Evolutionary conservation across 805 yeast genomes (phyloP), one percentile per base, ranked within the genome.

Genomic region (Yarrowia sp.): DNA sequence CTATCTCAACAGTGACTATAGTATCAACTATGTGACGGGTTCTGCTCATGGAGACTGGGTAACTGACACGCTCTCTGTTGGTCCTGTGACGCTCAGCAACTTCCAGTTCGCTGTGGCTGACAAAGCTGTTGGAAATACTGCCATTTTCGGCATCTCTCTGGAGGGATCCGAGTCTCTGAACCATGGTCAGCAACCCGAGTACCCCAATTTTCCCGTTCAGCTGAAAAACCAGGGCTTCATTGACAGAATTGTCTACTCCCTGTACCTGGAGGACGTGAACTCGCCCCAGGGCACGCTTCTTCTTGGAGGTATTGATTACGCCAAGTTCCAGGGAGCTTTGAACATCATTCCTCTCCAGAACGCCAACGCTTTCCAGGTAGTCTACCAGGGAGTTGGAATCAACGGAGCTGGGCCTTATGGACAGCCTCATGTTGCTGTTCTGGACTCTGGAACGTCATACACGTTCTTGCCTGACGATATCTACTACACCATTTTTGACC

Each of bases 21-120:
- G 56, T 19, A 72, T 73, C 48, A 45, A 40, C 9, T 74, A 74
- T 42, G 74, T 79, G 15, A 87, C 84, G 68, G 76, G 77, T 12
- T 74, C 74, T 68, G 86, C 86, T 4, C 70, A 70, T 7, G 89
- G 89, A 32, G 73, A 70, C 26, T 86, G 85, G 84, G 92, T 88
- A 19, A 76, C 80, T 50, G 97, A 91, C 74, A 78, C 79, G 56
- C 82, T 91, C 4, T 71, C 73, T 1, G 74, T 89, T 65, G 85
- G 85, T 59, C 83, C 82, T 66, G 78, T 83, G 36, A 76, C 81
- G 5, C 81, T 89, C n/a, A 72, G 79, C 0, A 78, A 80, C 68
- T 78, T 89, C 48, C 85, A 90, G 11, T 84, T 91, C 76, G 97
- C 93, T 1, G 86, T 90, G 26, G 92, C 89, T 8, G 86, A 87